Conservation (phyloP, 192 early-diverging fungal species). For the Coemansia sp. region DNA sequence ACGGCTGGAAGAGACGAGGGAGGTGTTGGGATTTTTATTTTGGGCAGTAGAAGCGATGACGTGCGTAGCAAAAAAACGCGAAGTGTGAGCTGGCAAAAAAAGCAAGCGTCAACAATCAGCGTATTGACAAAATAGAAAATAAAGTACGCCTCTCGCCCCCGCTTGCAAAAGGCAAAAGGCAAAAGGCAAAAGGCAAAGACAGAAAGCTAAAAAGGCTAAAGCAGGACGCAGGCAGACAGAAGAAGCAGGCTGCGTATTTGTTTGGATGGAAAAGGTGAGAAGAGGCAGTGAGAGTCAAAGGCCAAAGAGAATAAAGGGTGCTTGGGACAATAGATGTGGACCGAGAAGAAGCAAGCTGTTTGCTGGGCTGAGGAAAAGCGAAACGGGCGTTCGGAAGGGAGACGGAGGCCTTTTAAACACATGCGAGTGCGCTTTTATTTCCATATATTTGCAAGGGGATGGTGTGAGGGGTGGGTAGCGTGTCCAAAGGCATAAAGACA, state of each 20-base stretch:
- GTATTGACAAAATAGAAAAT: not conserved
- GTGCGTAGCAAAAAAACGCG: not conserved
- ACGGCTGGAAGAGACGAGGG: not conserved
- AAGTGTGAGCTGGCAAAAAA: conserved; percentile 8
- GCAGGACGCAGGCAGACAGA: not conserved
- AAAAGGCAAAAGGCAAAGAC: not conserved
- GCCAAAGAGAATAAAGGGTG: not conserved
- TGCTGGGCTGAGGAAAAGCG: not conserved
- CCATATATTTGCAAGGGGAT: no score
- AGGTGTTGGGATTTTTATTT: not conserved
- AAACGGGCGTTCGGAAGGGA: not conserved
- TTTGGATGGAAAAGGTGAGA: not conserved
- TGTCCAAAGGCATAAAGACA: not conserved
- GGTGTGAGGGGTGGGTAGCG: not conserved
- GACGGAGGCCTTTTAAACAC: not conserved
- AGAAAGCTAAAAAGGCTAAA: conserved; percentile 1
- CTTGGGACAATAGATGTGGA: not conserved
- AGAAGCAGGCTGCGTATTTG: not conserved
- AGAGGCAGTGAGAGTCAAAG: not conserved
- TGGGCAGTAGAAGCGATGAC: conserved; percentile 1
- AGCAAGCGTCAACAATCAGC: not conserved
- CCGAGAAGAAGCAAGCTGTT: not conserved
- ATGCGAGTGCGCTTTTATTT: no score
- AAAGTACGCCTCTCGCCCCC: not conserved
- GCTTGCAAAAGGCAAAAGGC: not conserved